Conservation (phyloP, 257 asterid species). For the Solanum tarapatanum region DNA sequence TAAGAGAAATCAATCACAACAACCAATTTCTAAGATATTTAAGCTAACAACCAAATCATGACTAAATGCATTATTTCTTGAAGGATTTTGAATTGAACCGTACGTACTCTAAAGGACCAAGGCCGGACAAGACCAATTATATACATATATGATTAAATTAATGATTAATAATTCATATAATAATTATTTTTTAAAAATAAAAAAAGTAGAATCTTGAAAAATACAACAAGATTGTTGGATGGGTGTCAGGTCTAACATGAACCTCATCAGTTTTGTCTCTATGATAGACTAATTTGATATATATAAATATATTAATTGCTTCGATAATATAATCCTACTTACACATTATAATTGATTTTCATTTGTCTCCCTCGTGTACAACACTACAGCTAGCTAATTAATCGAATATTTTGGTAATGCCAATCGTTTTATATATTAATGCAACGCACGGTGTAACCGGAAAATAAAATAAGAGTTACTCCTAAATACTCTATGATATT, state of each 20-base stretch:
- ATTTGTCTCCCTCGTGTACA: conserved; percentile 22
- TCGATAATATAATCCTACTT: not conserved
- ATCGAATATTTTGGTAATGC: conserved; percentile 8
- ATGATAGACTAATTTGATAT: not conserved
- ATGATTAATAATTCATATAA: not conserved
- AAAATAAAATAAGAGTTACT: not conserved
- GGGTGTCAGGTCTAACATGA: not conserved
- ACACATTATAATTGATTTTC: conserved; percentile 2
- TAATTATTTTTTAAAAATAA: not conserved
- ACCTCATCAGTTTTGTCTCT: conserved; percentile 1
- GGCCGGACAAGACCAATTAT: not conserved
- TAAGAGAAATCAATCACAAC: not conserved
- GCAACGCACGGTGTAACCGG: conserved; percentile 4
- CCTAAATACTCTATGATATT: not conserved
- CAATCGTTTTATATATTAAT: not conserved
- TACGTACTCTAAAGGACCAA: not conserved
- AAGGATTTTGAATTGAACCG: not conserved
- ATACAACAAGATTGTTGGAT: not conserved
- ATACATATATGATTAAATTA: not conserved
- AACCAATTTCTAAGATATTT: not conserved
- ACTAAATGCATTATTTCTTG: not conserved
- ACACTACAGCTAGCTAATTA: conserved; percentile 43
- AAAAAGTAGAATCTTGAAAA: not conserved
- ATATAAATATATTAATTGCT: not conserved
- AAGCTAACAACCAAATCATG: not conserved